Evolutionary conservation across 371 early-diverging fungal genomes (phyloP), one percentile per base, ranked within the genome.

Genomic region (Syncephalastrum monosporum): DNA sequence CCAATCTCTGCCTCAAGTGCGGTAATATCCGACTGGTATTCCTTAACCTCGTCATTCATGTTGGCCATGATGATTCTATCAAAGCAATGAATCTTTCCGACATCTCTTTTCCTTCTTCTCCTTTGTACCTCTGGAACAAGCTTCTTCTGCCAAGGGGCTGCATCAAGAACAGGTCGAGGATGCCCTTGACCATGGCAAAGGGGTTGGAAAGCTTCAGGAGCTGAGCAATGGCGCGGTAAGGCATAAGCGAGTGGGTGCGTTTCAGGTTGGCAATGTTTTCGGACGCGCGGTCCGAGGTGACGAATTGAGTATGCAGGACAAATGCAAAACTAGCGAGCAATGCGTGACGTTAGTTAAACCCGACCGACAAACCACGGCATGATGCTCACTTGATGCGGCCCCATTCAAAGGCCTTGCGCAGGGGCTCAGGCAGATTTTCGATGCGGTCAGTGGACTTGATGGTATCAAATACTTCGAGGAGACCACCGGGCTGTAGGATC

Each of bases 131-230:
- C 51, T 85, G 86, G 48, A 82, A 64, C 41, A 85, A 47, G 68
- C 82, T 81, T n/a, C 69, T 64, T 3, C 67, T 64, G 12, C 86
- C 86, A 52, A 85, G 79, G 1, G 86, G 86, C 16, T 80, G 82
- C 0, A 83, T 79, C 44, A 85, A 47, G 53, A 85, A 82, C 21
- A 85, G 47, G 47, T 85, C 82, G 56, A 83, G 64, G 0, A 83
- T 68, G 4, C 82, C 82, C 59, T 80, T 85, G 63, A 82, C 71
- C 76, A 85, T 77, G 0, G 67, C 64, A 59, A 82, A 72, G 1
- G 86, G 86, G 56, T 82, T 85, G 19, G 86, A 81, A 12, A 81
- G 52, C 54, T 82, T 81, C 47, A 85, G 59, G 24, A 81, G 64
- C 7, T 74, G 71, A 48, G 76, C 72, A 47, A 85, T 60, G 13